Evolutionary conservation across 2,329 filamentous ascomycete genomes (phyloP).

Genomic region (Ophiostoma australiae): DNA sequence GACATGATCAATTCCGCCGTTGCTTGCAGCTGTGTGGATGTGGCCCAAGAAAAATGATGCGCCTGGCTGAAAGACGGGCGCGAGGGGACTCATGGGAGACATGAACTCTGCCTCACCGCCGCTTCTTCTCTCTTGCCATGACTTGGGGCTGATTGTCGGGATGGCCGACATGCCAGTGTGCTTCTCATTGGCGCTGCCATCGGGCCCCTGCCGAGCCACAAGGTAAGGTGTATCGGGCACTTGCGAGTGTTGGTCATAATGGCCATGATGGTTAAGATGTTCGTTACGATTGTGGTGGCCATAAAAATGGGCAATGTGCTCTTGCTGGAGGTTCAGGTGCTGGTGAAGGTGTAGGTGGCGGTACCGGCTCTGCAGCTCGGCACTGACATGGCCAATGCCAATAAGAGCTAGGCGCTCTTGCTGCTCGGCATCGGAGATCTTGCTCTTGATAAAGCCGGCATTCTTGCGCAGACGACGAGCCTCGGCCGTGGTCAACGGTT

Average conservation of each 20-base stretch:
- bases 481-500: constrained; percentile 24
- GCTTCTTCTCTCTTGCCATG: constrained; percentile 1
- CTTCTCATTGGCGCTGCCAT: neutral
- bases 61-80: constrained; percentile 35
- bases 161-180: neutral
- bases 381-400: constrained; percentile 46
- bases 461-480: constrained; percentile 39
- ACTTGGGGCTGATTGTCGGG: neutral
- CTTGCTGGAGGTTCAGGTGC: constrained; percentile 28
- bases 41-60: constrained; percentile 1
- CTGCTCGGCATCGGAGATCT: constrained; percentile 42
- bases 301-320: neutral
- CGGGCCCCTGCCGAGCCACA: neutral
- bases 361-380: constrained; percentile 46
- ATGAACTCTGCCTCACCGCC: neutral
- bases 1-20: neutral
- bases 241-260: neutral
- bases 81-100: constrained; percentile 23
- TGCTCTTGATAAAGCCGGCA: constrained; percentile 39
- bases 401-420: constrained; percentile 45
- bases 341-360: constrained; percentile 34
- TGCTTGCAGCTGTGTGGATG: neutral
- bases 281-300: neutral
- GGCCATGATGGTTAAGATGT: too few relatives aligned
- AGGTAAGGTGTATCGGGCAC: constrained; percentile 7